Conservation (phyloP, 2,329 filamentous ascomycete species). For the Neonectria ditissima region DNA sequence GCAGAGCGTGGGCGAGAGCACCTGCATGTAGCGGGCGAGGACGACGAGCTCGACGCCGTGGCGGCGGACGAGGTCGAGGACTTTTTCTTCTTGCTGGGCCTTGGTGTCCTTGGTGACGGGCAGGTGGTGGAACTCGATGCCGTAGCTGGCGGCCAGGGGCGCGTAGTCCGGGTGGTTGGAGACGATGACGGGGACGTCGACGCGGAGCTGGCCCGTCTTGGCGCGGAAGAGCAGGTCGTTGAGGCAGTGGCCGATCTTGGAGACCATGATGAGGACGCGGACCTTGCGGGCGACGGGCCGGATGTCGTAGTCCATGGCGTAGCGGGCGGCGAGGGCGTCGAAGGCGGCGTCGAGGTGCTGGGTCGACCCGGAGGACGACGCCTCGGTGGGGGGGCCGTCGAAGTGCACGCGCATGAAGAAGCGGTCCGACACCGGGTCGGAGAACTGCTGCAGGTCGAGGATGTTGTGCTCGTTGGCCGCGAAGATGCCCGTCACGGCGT, state of each 20-base stretch:
- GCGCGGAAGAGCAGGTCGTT: slow-evolving; percentile 87
- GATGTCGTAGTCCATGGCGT: slow-evolving; percentile 79
- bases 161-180: slow-evolving; percentile 85
- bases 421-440: slow-evolving; percentile 76
- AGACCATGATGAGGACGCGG: slow-evolving; percentile 87
- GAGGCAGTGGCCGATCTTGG: slow-evolving; percentile 87
- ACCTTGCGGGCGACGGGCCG: slow-evolving; percentile 76
- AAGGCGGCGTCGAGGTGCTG: slow-evolving; percentile 68
- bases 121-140: slow-evolving; percentile 83
- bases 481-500: slow-evolving; percentile 84
- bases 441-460: slow-evolving; percentile 87
- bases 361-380: slow-evolving; percentile 56
- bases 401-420: slow-evolving; percentile 95
- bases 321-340: slow-evolving; percentile 68
- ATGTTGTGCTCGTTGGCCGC: slow-evolving; percentile 82
- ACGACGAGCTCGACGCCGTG: slow-evolving; percentile 83
- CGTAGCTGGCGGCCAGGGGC: slow-evolving; percentile 76
- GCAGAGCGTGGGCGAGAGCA: slow-evolving; percentile 80
- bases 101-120: slow-evolving; percentile 85
- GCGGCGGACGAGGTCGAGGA: slow-evolving; percentile 76
- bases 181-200: slow-evolving; percentile 81
- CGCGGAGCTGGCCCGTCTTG: slow-evolving; percentile 77
- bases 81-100: slow-evolving; percentile 75
- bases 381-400: slow-evolving; percentile 70
- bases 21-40: slow-evolving; percentile 89